A percentile compares a stretch with the other conserved stretches of the same genome.
Conservation (phyloP, 139 green algal species). For the Coelastrella sp. region DNA sequence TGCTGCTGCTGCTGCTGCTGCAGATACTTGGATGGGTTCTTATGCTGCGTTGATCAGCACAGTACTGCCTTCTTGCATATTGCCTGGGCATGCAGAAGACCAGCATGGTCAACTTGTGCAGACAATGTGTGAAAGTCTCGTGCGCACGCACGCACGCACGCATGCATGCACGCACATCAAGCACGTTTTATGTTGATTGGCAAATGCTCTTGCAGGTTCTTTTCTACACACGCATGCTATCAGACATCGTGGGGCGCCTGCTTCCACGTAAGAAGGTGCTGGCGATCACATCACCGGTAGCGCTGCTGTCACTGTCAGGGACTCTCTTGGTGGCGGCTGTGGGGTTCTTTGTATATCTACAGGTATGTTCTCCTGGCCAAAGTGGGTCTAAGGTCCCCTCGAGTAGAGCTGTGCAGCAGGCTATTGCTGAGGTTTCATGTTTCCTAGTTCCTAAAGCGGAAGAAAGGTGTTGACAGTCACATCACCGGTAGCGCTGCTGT, state of each 20-base stretch:
- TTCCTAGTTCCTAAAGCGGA: too few species aligned
- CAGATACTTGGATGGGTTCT: too few species aligned
- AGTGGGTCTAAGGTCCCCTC: too few species aligned
- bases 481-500: slow-evolving; percentile 58
- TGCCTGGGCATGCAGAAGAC: too few species aligned
- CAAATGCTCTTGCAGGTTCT: slow-evolving; percentile 60
- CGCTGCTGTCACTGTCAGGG: slow-evolving; percentile 57
- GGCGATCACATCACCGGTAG: slow-evolving; percentile 48
- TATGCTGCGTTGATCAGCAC: too few species aligned
- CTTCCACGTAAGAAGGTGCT: slow-evolving; percentile 66
- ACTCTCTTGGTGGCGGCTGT: slow-evolving; percentile 50
- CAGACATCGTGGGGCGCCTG: slow-evolving; percentile 78
- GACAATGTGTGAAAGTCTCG: too few species aligned
- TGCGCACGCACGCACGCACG: too few species aligned
- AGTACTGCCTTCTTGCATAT: too few species aligned
- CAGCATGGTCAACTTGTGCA: too few species aligned
- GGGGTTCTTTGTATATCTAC: slow-evolving; percentile 82
- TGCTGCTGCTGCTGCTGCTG: too few species aligned
- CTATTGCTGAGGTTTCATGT: too few species aligned
- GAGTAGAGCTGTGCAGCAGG: too few species aligned
- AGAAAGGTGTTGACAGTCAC: slow-evolving; percentile 57
- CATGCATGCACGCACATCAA: background rate
- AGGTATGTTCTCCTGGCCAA: slow-evolving; percentile 16
- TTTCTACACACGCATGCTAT: slow-evolving; percentile 84
- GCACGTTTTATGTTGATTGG: background rate